Conservation (phyloP, 2,329 filamentous ascomycete species). For the Amesomyces nigricolor region DNA sequence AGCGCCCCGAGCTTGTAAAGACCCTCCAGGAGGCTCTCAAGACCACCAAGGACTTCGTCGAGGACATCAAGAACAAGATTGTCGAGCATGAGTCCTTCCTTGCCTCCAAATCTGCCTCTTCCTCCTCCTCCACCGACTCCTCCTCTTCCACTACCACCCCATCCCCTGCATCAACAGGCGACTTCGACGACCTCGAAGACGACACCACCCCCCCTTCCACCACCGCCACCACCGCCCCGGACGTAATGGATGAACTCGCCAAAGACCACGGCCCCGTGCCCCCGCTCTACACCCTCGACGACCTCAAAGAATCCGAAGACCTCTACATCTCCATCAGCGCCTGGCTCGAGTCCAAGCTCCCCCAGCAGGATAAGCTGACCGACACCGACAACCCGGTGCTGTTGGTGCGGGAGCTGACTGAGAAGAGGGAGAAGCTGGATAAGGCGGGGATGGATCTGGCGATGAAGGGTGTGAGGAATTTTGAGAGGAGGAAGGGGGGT, state of each 20-base stretch:
- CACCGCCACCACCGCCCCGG: constrained; percentile 25
- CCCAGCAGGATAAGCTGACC: constrained; percentile 64
- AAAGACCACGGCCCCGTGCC: constrained; percentile 50
- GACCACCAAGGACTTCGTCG: constrained; percentile 64
- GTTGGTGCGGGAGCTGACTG: constrained; percentile 63
- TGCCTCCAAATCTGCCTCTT: constrained; percentile 47
- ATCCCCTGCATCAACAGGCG: constrained; percentile 45
- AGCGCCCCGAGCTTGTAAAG: constrained; percentile 65
- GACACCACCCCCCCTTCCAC: constrained; percentile 41
- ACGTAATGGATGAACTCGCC: constrained; percentile 38
- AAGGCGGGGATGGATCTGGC: constrained; percentile 65
- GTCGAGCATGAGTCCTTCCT: constrained; percentile 59
- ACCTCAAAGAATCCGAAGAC: constrained; percentile 61
- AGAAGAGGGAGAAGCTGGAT: constrained; percentile 64
- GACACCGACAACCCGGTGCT: constrained; percentile 70
- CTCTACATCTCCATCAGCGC: constrained; percentile 56
- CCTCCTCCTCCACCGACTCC: constrained; percentile 36
- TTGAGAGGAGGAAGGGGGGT: constrained; percentile 41
- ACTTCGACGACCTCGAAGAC: constrained; percentile 75
- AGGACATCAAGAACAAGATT: constrained; percentile 65
- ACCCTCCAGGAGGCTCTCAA: constrained; percentile 64
- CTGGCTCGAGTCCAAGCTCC: constrained; percentile 71
- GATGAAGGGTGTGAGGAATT: constrained; percentile 59
- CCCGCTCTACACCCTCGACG: constrained; percentile 65
- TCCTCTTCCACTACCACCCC: constrained; percentile 35